Evolutionary conservation across 116 monocot genomes (phyloP).

Genomic region (Posidonia oceanica): DNA sequence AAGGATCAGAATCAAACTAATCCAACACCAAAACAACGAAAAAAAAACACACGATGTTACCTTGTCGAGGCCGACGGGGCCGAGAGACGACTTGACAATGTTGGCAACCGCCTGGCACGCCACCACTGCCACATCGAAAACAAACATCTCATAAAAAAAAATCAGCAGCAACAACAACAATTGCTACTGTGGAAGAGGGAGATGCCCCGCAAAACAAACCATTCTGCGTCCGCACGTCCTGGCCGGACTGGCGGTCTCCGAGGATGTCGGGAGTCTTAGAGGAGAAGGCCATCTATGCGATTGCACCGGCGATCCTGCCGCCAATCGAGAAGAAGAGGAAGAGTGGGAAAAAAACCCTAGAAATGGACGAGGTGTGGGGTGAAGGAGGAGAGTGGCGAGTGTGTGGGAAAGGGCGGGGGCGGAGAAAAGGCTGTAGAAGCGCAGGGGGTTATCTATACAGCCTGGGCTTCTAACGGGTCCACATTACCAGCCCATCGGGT

Average conservation of each 20-base stretch:
- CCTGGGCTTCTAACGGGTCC: too few relatives aligned
- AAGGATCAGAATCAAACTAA: background rate
- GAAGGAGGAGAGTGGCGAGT: too few relatives aligned
- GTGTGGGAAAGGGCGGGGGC: background rate
- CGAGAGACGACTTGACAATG: constrained; percentile 94
- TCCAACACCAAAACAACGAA: background rate
- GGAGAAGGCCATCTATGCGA: constrained; percentile 30
- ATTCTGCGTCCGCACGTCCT: constrained; percentile 90
- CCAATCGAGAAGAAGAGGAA: background rate
- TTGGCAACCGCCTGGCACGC: constrained; percentile 94
- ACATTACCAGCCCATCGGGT: too few relatives aligned
- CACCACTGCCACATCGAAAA: constrained; percentile 38
- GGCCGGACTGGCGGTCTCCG: constrained; percentile 86
- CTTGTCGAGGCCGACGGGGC: constrained; percentile 98
- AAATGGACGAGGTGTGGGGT: background rate
- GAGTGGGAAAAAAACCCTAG: background rate
- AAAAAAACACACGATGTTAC: constrained; percentile 14
- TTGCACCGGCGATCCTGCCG: background rate
- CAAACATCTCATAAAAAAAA: background rate
- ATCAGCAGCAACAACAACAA: background rate
- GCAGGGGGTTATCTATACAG: too few relatives aligned
- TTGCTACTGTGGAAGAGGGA: background rate
- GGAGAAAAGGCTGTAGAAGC: background rate
- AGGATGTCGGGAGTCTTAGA: constrained; percentile 62
- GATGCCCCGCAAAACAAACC: constrained; percentile 20